Conservation (phyloP, 495 filamentous ascomycete species). For the Talaromyces wortmannii region DNA sequence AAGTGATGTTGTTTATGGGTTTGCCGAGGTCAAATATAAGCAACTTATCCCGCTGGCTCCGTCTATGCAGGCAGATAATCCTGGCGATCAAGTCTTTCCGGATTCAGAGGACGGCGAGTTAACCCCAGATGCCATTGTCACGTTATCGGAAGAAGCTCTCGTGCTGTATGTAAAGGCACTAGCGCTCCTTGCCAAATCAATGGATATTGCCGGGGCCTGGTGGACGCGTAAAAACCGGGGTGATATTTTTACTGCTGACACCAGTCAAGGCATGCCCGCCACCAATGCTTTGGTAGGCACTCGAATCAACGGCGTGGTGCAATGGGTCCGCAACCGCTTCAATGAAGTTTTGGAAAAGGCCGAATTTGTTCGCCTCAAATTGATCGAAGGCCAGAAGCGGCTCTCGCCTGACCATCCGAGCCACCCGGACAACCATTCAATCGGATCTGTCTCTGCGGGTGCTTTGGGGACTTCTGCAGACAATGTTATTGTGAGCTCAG, state of each 20-base stretch:
- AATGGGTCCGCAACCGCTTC: slow-evolving; percentile 90
- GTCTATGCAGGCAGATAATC: slow-evolving; percentile 48
- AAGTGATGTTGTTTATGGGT: slow-evolving; percentile 92
- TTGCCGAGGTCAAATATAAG: slow-evolving; percentile 97
- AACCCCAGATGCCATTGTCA: slow-evolving; percentile 78
- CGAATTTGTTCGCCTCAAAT: slow-evolving; percentile 79
- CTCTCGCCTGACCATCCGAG: slow-evolving; percentile 80
- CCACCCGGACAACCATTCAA: slow-evolving; percentile 70
- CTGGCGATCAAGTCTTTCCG: slow-evolving; percentile 27
- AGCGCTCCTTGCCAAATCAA: slow-evolving; percentile 81
- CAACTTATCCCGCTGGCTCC: slow-evolving; percentile 85
- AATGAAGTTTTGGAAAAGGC: slow-evolving; percentile 96
- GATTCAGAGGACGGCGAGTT: slow-evolving; percentile 41
- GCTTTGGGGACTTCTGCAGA: slow-evolving; percentile 51
- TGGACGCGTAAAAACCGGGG: slow-evolving; percentile 72
- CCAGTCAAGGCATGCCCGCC: slow-evolving; percentile 29
- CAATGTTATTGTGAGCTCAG: slow-evolving; percentile 56
- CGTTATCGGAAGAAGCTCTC: slow-evolving; percentile 86
- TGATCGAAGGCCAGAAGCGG: slow-evolving; percentile 78
- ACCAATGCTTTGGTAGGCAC: slow-evolving; percentile 51
- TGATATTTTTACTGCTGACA: slow-evolving; percentile 46
- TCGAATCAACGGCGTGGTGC: slow-evolving; percentile 86
- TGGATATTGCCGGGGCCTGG: slow-evolving; percentile 93
- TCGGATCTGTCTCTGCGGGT: slow-evolving; percentile 38
- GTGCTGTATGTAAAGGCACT: slow-evolving; percentile 95